Percentiles rank a stretch among this genome's conserved stretches.
Evolutionary conservation across 306 rosid genomes (phyloP).

Genomic region (Cicer arietinum): DNA sequence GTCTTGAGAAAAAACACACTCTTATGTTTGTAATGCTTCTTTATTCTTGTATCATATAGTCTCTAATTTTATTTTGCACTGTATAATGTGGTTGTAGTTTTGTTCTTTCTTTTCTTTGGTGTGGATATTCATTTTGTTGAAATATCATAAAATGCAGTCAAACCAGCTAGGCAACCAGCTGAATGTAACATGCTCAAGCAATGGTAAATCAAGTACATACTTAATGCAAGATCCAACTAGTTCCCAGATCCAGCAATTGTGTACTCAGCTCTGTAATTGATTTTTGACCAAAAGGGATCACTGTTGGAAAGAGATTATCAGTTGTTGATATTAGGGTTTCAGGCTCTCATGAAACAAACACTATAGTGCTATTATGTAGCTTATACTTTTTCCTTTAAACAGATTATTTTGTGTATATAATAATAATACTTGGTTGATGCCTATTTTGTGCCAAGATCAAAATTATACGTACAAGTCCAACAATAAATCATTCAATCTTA

Average conservation of each 20-base stretch:
- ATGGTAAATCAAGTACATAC: constrained; percentile 64
- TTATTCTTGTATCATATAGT: neutral
- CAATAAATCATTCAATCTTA: too few species aligned
- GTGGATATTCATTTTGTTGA: constrained; percentile 29
- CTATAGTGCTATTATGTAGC: constrained; percentile 30
- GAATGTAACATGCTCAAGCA: constrained; percentile 80
- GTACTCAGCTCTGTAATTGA: constrained; percentile 77
- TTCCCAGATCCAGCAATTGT: constrained; percentile 78
- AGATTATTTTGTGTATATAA: constrained; percentile 33
- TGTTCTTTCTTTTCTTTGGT: neutral
- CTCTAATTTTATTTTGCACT: neutral
- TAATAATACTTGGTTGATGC: constrained; percentile 5
- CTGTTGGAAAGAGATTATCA: constrained; percentile 33
- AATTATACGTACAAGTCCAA: neutral
- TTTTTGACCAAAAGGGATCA: constrained; percentile 36
- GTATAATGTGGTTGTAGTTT: neutral
- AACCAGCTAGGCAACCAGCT: constrained; percentile 73
- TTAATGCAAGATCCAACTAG: constrained; percentile 51
- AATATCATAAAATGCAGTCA: constrained; percentile 62
- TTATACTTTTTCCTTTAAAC: constrained; percentile 28
- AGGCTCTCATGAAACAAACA: constrained; percentile 33
- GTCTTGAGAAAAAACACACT: neutral
- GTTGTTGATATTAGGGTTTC: constrained; percentile 43
- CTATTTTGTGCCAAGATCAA: constrained; percentile 33
- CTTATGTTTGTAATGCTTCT: neutral